phyloP scores from a whole-genome alignment of 176 grass and related monocot species.

The Luzula sylvatica region DNA sequence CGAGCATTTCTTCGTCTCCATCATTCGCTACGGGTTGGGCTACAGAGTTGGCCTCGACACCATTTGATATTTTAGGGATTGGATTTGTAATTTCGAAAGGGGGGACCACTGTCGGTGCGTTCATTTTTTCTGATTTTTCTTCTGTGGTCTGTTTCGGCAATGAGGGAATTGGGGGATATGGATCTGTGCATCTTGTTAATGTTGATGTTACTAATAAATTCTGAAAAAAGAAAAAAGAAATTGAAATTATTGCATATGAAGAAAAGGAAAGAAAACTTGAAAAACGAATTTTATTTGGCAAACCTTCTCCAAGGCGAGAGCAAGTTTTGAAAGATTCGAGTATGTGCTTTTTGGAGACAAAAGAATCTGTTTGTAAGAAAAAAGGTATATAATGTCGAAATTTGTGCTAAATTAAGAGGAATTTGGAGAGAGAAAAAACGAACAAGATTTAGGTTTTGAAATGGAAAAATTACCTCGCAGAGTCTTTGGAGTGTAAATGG shows the following conservation, averaged over 20 bases:
- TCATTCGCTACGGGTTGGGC: conserved; percentile 22
- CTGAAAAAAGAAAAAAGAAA: conserved; percentile 32
- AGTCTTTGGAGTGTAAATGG: conserved; percentile 96
- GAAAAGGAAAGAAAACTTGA: conserved; percentile 9
- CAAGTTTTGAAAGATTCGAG: conserved; percentile 59
- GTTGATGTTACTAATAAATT: conserved; percentile 91
- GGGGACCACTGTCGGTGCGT: conserved; percentile 18
- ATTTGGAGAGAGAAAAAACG: conserved; percentile 1
- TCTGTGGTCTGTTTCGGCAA: conserved; percentile 20
- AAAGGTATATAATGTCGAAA: conserved; percentile 7
- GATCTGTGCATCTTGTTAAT: conserved; percentile 52
- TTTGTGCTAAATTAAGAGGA: conserved; percentile 7
- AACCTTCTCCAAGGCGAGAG: conserved; percentile 94
- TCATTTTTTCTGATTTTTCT: conserved; percentile 16
- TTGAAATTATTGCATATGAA: conserved; percentile 3
- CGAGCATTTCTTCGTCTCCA: conserved; percentile 78
- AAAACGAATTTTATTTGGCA: conserved; percentile 6
- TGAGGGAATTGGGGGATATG: conserved; percentile 37
- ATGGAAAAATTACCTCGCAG: conserved; percentile 57
- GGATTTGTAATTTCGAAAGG: not conserved
- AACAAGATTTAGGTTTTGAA: conserved; percentile 13
- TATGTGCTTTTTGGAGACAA: conserved; percentile 89
- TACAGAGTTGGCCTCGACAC: conserved; percentile 28
- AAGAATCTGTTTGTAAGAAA: conserved; percentile 61
- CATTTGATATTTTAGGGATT: conserved; percentile 31